Conservation (phyloP, 371 early-diverging fungal species). For the Funneliformis caledonium region DNA sequence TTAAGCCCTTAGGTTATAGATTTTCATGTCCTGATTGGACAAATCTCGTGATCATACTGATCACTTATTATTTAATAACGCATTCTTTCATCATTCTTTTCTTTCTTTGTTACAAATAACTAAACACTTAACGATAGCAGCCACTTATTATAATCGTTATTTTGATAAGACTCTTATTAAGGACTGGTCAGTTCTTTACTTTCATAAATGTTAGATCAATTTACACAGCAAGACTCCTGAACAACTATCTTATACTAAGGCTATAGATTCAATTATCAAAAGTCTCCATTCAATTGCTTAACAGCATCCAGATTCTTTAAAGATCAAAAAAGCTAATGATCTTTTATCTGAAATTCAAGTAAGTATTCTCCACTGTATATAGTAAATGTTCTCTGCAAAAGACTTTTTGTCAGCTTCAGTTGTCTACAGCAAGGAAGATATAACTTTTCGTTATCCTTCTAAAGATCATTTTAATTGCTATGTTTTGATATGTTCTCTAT, state of each 20-base stretch:
- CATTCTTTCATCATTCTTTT: too few species aligned
- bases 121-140: too few species aligned
- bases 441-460: slow-evolving; percentile 20
- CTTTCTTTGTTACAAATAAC: too few species aligned
- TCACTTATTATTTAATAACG: too few species aligned
- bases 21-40: too few species aligned
- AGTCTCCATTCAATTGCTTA: slow-evolving; percentile 23
- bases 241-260: slow-evolving; percentile 29
- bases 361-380: slow-evolving; percentile 12
- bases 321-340: slow-evolving; percentile 19
- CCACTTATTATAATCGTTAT: slow-evolving; percentile 10
- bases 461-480: slow-evolving; percentile 23
- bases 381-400: too few species aligned
- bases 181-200: slow-evolving; percentile 19
- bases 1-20: too few species aligned
- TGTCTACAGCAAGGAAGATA: slow-evolving; percentile 29
- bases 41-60: too few species aligned
- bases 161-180: slow-evolving; percentile 24
- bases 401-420: slow-evolving; percentile 6
- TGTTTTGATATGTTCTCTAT: neutral
- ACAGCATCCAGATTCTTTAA: neutral
- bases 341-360: slow-evolving; percentile 6
- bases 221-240: slow-evolving; percentile 15
- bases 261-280: slow-evolving; percentile 18
- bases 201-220: slow-evolving; percentile 22